phyloP scores from a whole-genome alignment of 768 basidiomycete species.

The Mycena maculata region DNA sequence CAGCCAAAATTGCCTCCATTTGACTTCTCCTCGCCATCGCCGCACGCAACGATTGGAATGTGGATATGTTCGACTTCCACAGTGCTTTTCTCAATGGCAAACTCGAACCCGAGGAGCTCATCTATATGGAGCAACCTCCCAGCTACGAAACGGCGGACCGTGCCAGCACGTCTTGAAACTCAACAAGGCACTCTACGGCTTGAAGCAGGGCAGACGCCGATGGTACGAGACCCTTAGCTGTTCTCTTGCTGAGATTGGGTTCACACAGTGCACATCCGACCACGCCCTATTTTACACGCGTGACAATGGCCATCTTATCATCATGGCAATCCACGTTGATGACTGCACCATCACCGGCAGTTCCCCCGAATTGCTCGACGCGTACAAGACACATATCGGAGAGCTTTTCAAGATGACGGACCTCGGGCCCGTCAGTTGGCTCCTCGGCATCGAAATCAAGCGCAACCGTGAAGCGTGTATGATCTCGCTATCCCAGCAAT shows the following conservation, averaged over 20 bases:
- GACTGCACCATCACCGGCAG: conserved; percentile 32
- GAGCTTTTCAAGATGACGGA: conserved; percentile 11
- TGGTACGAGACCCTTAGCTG: conserved; percentile 32
- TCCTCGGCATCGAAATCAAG: conserved; percentile 4
- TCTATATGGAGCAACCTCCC: too few relatives aligned
- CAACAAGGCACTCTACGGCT: too few relatives aligned
- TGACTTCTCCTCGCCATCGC: too few relatives aligned
- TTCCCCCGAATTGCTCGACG: background rate
- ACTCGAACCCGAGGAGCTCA: too few relatives aligned
- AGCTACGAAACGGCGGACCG: too few relatives aligned
- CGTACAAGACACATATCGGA: conserved; percentile 15
- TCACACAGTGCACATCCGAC: background rate
- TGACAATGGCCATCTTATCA: conserved; percentile 5
- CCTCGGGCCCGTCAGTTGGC: too few relatives aligned
- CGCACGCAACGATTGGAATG: too few relatives aligned
- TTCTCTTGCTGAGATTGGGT: background rate
- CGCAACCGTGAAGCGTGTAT: background rate
- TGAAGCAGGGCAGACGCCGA: conserved; percentile 28
- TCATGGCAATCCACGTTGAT: conserved; percentile 28
- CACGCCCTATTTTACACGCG: conserved; percentile 1
- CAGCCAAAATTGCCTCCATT: too few relatives aligned
- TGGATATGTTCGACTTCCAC: too few relatives aligned
- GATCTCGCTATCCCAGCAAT: background rate
- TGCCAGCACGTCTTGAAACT: too few relatives aligned
- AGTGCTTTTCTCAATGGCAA: too few relatives aligned